phyloP scores from a whole-genome alignment of 2,329 filamentous ascomycete species.

The Exophiala aquamarina region DNA sequence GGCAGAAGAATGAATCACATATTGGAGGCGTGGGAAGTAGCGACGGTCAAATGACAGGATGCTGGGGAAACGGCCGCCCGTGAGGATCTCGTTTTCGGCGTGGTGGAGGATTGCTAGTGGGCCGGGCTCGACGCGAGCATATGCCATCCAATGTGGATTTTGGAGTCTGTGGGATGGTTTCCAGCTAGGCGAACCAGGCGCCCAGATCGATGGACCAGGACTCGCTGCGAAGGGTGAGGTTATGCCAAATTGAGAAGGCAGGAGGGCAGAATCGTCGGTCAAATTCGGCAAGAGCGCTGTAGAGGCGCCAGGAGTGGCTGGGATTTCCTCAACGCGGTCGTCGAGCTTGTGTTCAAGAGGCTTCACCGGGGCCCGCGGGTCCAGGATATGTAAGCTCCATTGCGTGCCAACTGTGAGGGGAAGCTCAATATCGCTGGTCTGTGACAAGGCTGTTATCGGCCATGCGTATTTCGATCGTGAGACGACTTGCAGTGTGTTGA shows the following conservation, averaged over 20 bases:
- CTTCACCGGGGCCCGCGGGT: conserved; percentile 58
- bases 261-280: conserved; percentile 3
- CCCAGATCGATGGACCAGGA: conserved; percentile 3
- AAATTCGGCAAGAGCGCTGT: conserved; percentile 20
- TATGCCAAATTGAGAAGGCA: conserved; percentile 11
- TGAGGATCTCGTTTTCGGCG: conserved; percentile 76
- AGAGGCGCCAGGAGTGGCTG: conserved; percentile 8
- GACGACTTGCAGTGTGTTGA: conserved; percentile 69
- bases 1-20: conserved; percentile 80
- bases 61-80: conserved; percentile 84
- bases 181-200: conserved; percentile 12
- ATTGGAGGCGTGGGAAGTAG: conserved; percentile 74
- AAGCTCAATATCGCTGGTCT: conserved; percentile 59
- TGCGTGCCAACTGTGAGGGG: conserved; percentile 85
- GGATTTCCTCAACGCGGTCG: conserved; percentile 55
- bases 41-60: conserved; percentile 88
- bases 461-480: conserved; percentile 73
- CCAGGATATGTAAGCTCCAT: conserved; percentile 77
- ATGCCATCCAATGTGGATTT: conserved; percentile 39
- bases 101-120: conserved; percentile 81
- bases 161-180: conserved; percentile 10
- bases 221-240: conserved; percentile 3
- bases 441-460: conserved; percentile 79
- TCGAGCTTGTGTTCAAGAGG: conserved; percentile 34
- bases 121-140: conserved; percentile 75